Evolutionary conservation across 257 asterid species (phyloP), one percentile per base, ranked within the genome.

Genomic region (Nicotiana paniculata): DNA sequence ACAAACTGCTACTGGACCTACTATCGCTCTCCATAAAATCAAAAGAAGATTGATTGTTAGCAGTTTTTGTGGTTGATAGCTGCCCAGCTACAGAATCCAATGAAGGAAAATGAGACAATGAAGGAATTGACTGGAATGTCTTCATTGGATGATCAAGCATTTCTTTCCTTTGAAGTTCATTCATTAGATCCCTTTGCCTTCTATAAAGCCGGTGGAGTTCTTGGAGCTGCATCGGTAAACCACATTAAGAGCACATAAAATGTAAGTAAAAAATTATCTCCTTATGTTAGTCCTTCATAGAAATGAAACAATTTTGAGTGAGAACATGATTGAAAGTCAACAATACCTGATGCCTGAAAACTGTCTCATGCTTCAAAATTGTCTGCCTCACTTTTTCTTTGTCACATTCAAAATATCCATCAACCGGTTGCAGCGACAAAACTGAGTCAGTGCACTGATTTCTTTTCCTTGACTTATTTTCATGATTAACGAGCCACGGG

Each of bases 181-280:
- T 87, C 97, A 91, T 91, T 86, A 94, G 90, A 85, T 91, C 95
- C 68, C 74, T 87, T 68, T 94, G 98, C 63, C 90, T 90, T 81
- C 87, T 86, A 80, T 91, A 92, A 51, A 94, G 86, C 55, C 95
- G 95, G 89, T 94, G 98, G 85, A 94, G 94, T 83, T 94, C 98
- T 85, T 82, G 94, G 82, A 91, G 89, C 98, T 94, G 92, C 81
- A 86, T 55, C 7, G 21, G 58, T 66, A 76, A 75, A 82, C 70
- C 55, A 66, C 53, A 65, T 17, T 21, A 64, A 10, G 30, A 33
- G 13, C 32, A n/a, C 37, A 61, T 17, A 63, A 65, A 51, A 64
- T 48, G 48, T 80, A 21, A 21, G 24, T 6, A 24, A 64, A 28
- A 28, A 10, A 3, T 1, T 24, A 65, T 32, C 62, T 46, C 62